These are phyloP conservation scores for Fusarium armeniacum DNA, from an alignment of 2,329 filamentous ascomycete genomes.

Conservation along the genomic window DNA sequence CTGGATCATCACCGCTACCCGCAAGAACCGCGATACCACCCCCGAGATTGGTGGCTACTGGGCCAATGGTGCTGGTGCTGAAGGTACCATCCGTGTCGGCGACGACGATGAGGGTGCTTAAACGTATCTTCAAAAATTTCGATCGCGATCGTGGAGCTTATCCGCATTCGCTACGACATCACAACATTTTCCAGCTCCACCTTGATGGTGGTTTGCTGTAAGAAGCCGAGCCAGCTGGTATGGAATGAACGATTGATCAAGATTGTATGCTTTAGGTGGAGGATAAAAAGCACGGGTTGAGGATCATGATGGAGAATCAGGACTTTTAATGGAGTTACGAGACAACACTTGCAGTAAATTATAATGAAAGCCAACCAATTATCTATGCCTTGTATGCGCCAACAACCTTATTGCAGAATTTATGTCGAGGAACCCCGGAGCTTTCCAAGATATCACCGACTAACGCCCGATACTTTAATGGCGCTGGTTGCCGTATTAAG, in stretches of 20 bases:
- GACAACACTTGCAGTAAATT: not conserved
- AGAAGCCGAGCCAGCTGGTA: not conserved
- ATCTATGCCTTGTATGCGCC: rapidly evolving
- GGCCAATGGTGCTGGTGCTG: slow-evolving; percentile 55
- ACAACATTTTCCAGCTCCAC: not conserved
- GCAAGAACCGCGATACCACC: slow-evolving; percentile 55
- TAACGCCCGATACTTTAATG: too few relatives aligned
- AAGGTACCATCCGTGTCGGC: slow-evolving; percentile 59
- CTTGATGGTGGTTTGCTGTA: not conserved
- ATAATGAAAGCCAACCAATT: not conserved
- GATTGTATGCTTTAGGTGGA: slow-evolving; percentile 12
- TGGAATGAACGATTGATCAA: slow-evolving; percentile 17
- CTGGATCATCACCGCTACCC: slow-evolving; percentile 55
- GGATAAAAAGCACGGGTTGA: not conserved
- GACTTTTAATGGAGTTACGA: slow-evolving; percentile 1
- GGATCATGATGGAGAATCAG: not conserved
- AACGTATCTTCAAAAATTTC: not conserved
- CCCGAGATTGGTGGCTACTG: slow-evolving; percentile 58
- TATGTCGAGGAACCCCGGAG: not conserved
- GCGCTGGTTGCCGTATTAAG: too few relatives aligned
- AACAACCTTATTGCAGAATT: not conserved
- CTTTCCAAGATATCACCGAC: not conserved
- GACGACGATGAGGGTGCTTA: slow-evolving; percentile 54
- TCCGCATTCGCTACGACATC: not conserved
- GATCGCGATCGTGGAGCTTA: not conserved